Evolutionary conservation across 2,329 filamentous ascomycete genomes (phyloP).

Genomic region (Tympanopsis confertula): DNA sequence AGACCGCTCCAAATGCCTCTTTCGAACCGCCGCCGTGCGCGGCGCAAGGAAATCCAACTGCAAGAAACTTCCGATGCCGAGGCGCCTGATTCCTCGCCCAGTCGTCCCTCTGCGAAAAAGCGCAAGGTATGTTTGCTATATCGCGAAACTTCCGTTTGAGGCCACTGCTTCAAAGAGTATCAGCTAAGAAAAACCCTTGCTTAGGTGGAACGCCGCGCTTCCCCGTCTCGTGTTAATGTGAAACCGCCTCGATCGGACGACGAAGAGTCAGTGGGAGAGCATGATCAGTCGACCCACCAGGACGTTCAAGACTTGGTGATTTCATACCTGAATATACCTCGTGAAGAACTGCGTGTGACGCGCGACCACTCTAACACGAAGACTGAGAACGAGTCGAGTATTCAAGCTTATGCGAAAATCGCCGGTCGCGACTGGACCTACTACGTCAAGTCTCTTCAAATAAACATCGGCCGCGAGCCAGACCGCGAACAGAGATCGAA

Average conservation of each 20-base stretch:
- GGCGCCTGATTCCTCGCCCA: constrained; percentile 31
- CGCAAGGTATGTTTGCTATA: constrained; percentile 24
- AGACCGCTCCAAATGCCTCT: constrained; percentile 28
- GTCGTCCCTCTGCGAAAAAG: constrained; percentile 30
- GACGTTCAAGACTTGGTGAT: constrained; percentile 33
- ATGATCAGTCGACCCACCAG: constrained; percentile 24
- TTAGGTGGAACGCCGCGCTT: background rate
- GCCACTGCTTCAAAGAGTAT: background rate
- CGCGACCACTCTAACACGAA: constrained; percentile 29
- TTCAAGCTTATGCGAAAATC: constrained; percentile 35
- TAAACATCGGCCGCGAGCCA: constrained; percentile 34
- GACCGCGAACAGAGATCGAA: constrained; percentile 26
- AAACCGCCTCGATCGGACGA: constrained; percentile 18
- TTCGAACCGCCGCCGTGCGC: constrained; percentile 27
- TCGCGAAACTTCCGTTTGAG: background rate
- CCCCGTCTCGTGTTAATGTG: background rate
- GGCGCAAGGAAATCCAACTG: constrained; percentile 28
- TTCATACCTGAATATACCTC: constrained; percentile 26
- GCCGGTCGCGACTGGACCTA: constrained; percentile 37
- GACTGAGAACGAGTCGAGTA: constrained; percentile 28
- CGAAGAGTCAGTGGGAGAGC: constrained; percentile 25
- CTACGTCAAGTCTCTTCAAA: constrained; percentile 31
- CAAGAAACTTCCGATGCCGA: constrained; percentile 30
- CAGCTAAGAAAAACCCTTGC: background rate
- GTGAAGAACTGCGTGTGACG: constrained; percentile 24